Evolutionary conservation across 106 monocot genomes (phyloP), one percentile per base, ranked within the genome.

Genomic region (Dendrobium catenatum): DNA sequence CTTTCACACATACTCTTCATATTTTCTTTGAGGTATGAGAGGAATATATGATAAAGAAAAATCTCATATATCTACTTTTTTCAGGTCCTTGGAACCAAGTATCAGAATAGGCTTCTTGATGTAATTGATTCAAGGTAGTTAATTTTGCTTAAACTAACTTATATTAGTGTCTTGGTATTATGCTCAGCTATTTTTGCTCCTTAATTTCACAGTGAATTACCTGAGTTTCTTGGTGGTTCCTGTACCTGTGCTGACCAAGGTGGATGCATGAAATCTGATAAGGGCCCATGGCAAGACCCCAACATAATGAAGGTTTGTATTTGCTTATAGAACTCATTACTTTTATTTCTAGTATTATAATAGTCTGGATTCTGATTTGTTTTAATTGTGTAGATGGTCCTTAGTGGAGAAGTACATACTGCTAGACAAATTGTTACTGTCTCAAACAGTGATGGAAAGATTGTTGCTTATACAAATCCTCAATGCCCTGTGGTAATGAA

Each of bases 271-370:
- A 93, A 81, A 73, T 93, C 95, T 77, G 95, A 93, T 72, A 89
- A 85, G 81, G 95, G 95, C 29, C 95, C 95, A 59, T 95, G 95
- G 95, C 89, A 84, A 46, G 91, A 95, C 72, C 95, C 93, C 42
- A 79, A 85, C 51, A 91, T 95, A 67, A 72, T 88, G 75, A 93
- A 91, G 93, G 95, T 95, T 27, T 84, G 16, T 76, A 11, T 46
- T 56, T 75, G 27, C 78, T 51, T 41, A 68, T 77, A 70, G 22
- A 46, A 48, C 43, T 24, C n/a, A 5, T 43, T 44, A 8, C 13
- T 75, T 75, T 43, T 43, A 37, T 75, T 16, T 46, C 3, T 42
- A 19, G 46, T 43, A 20, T 31, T 17, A 42, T 43, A n/a, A 43
- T 75, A 44, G 18, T 75, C 5, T 43, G 74, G 17, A 75, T 6